Conservation (phyloP, 2,329 filamentous ascomycete genomes). For the Exophiala calicioides region DNA sequence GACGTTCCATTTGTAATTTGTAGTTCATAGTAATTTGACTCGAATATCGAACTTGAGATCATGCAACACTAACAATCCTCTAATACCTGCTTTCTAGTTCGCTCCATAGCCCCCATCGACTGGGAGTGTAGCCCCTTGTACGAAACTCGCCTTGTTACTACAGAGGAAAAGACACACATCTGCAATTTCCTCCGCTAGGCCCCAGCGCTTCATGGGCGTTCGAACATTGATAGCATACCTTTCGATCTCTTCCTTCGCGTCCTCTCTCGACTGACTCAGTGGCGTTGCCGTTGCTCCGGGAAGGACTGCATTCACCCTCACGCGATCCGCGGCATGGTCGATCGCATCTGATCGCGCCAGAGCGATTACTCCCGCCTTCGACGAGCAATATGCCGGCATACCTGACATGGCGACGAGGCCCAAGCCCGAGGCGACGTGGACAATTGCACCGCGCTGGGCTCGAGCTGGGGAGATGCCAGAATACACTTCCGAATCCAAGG, state of each 20-base stretch:
- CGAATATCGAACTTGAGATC: no score
- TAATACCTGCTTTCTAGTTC: no score
- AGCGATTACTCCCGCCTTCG: conserved; percentile 49
- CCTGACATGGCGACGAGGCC: neutral
- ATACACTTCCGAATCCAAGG: no score
- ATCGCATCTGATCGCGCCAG: conserved; percentile 49
- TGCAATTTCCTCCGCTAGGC: conserved; percentile 51
- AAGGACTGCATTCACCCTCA: conserved; percentile 45
- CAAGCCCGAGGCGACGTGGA: conserved; percentile 3
- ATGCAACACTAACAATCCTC: no score
- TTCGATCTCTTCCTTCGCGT: conserved; percentile 35
- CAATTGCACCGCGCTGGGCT: no score
- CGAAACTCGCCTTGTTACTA: conserved; percentile 51
- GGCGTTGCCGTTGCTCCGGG: conserved; percentile 51
- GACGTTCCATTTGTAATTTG: no score
- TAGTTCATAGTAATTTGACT: no score
- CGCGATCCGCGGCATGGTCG: conserved; percentile 44
- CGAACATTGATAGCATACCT: conserved; percentile 45
- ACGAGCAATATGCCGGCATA: conserved; percentile 43
- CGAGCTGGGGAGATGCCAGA: no score
- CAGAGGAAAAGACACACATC: conserved; percentile 53
- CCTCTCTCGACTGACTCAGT: conserved; percentile 45
- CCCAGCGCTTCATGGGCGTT: conserved; percentile 56
- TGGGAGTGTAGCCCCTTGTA: conserved; percentile 54
- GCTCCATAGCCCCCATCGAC: conserved; percentile 58